Evolutionary conservation across 1,139 yeast genomes (phyloP).

Genomic region (Ogataea hybrid): DNA sequence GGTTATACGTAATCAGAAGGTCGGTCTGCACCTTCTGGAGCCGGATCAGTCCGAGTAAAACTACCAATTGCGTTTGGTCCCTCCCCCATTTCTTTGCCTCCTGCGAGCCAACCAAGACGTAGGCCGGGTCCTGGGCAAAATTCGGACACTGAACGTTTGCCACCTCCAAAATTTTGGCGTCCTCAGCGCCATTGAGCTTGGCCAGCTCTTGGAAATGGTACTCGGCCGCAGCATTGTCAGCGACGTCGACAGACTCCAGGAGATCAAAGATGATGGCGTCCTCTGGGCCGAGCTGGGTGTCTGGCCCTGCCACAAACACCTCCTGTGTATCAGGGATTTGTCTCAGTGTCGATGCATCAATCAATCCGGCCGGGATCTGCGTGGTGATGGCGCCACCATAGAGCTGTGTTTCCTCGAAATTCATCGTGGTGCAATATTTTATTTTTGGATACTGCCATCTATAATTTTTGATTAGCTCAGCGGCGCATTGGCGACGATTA

Average conservation of each 20-base stretch:
- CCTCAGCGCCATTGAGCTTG: slow-evolving; percentile 24
- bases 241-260: slow-evolving; percentile 51
- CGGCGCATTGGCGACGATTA: background rate
- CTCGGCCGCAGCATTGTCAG: slow-evolving; percentile 36
- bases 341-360: slow-evolving; percentile 72
- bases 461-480: slow-evolving; percentile 4
- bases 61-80: slow-evolving; percentile 35
- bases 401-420: slow-evolving; percentile 29
- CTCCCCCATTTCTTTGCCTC: slow-evolving; percentile 52
- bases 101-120: slow-evolving; percentile 34
- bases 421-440: slow-evolving; percentile 4
- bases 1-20: slow-evolving; percentile 57
- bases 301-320: slow-evolving; percentile 53
- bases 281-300: slow-evolving; percentile 40
- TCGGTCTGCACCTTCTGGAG: slow-evolving; percentile 55
- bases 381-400: slow-evolving; percentile 81
- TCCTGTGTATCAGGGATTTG: slow-evolving; percentile 91
- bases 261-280: slow-evolving; percentile 72
- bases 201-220: slow-evolving; percentile 45
- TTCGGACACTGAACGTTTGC: slow-evolving; percentile 9
- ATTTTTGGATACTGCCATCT: slow-evolving; percentile 1
- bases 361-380: slow-evolving; percentile 49
- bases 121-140: slow-evolving; percentile 22
- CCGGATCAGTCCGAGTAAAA: slow-evolving; percentile 54
- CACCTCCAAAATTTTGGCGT: slow-evolving; percentile 11